Percentiles rank a stretch among this genome's conserved stretches.
phyloP scores from a whole-genome alignment of 345 rosid genomes.

The Gynandropsis gynandra region DNA sequence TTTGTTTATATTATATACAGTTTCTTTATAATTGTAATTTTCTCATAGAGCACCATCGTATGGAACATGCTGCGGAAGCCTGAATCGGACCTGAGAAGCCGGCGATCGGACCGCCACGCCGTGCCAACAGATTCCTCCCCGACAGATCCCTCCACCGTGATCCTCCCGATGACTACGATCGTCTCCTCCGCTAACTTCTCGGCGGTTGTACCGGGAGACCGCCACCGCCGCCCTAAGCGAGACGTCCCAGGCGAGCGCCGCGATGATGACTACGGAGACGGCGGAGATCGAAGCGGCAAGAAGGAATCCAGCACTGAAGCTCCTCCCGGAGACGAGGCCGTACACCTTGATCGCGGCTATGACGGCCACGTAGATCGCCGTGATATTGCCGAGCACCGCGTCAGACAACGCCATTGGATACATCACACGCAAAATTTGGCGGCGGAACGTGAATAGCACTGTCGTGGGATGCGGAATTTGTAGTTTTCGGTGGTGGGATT shows the following conservation, averaged over 20 bases:
- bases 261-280: conserved; percentile 56
- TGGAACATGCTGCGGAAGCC: conserved; percentile 58
- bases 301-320: conserved; percentile 63
- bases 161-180: conserved; percentile 32
- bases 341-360: conserved; percentile 64
- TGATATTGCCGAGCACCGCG: conserved; percentile 69
- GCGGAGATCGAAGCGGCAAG: conserved; percentile 54
- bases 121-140: conserved; percentile 98
- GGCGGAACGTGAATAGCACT: background rate
- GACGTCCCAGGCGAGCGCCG: conserved; percentile 83
- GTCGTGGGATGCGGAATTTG: conserved; percentile 7
- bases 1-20: no score
- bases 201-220: conserved; percentile 39
- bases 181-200: conserved; percentile 11
- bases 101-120: conserved; percentile 92
- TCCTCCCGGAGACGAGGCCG: conserved; percentile 52
- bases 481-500: no score
- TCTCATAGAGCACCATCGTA: conserved; percentile 11
- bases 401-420: conserved; percentile 72
- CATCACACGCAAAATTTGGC: conserved; percentile 11
- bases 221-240: conserved; percentile 68
- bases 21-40: no score
- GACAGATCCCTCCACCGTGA: conserved; percentile 57
- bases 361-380: conserved; percentile 75
- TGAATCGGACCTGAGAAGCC: conserved; percentile 87